Evolutionary conservation across 2,329 filamentous ascomycete genomes (phyloP).

Genomic region (Pyricularia pennisetigena): DNA sequence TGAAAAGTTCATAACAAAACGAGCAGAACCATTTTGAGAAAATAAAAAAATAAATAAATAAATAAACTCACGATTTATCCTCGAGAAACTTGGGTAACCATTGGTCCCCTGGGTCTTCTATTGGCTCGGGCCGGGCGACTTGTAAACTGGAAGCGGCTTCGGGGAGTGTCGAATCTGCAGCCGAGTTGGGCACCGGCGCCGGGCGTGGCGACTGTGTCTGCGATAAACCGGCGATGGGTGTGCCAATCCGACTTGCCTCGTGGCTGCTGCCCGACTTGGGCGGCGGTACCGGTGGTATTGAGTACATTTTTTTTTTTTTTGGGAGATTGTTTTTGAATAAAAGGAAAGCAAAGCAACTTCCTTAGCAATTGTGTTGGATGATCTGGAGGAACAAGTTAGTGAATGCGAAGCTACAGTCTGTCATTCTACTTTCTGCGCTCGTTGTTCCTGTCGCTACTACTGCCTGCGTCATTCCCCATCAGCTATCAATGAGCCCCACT

Average conservation of each 20-base stretch:
- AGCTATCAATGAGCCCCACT: background rate
- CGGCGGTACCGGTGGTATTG: conserved; percentile 57
- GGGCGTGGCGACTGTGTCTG: conserved; percentile 31
- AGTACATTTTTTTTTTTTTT: conserved; percentile 23
- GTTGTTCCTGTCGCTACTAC: background rate
- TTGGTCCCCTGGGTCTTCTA: conserved; percentile 53
- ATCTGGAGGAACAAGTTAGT: background rate
- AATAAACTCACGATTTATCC: conserved; percentile 64
- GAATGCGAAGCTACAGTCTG: background rate
- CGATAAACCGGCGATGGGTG: conserved; percentile 34
- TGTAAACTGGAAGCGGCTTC: conserved; percentile 14
- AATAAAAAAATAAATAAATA: background rate
- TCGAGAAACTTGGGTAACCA: conserved; percentile 72
- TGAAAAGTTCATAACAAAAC: background rate
- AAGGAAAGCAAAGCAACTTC: background rate
- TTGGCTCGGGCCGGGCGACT: conserved; percentile 21
- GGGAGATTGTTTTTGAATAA: no score
- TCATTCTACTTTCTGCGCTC: no score
- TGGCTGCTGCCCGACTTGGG: conserved; percentile 64
- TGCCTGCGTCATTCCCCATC: background rate
- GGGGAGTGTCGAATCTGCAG: conserved; percentile 14
- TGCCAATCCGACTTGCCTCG: conserved; percentile 57
- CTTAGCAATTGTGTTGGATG: background rate
- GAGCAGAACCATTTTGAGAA: background rate
- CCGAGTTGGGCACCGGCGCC: conserved; percentile 21